Base-by-base conservation (phyloP, 176 grass and related monocot genomes). In the Puya raimondii region DNA sequence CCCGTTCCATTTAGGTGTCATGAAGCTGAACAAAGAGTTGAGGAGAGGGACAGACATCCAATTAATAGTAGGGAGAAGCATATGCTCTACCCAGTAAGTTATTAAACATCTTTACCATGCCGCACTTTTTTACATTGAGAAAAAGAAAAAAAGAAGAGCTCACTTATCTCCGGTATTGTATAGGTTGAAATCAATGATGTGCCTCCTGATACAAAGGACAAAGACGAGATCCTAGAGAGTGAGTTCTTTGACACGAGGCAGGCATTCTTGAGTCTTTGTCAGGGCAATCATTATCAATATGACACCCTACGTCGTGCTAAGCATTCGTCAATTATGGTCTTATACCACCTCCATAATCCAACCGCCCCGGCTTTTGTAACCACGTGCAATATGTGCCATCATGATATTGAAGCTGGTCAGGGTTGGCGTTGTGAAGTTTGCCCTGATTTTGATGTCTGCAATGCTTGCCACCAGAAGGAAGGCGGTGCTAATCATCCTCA, bases 261-360 rank as follows among this genome's bases (percentile, higher is more conserved):
- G 81, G 95, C 95, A 23, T 99, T 99, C 81, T 76, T 99, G 22
- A 91, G 90, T 74, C 90, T 99, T 68, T 99, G 95, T 85, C 95
- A 99, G 84, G 95, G 95, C 70, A 99, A 99, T 67, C 95, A 99
- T 80, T 99, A 99, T 79, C 95, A 99, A 79, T 99, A 99, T 68
- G 95, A 99, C 71, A 99, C 95, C 26, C 82, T 99, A 76, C 95
- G 90, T 47, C 87, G 95, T 16, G 95, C 95, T 59, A 99, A 99
- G 80, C 95, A 99, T 79, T 99, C 95, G 0, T 99, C 95, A 72
- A 99, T 99, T 85, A 99, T 99, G 95, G 90, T 99, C 63, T 72
- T 99, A 69, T 99, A 99, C 74, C 95, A 99, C 80, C 87, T 99
- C 47, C 95, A 99, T 77, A 99, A 99, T 82, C 95, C 95, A 48